Base-by-base conservation (phyloP, 257 asterid genomes). In the Solanum rostratum region DNA sequence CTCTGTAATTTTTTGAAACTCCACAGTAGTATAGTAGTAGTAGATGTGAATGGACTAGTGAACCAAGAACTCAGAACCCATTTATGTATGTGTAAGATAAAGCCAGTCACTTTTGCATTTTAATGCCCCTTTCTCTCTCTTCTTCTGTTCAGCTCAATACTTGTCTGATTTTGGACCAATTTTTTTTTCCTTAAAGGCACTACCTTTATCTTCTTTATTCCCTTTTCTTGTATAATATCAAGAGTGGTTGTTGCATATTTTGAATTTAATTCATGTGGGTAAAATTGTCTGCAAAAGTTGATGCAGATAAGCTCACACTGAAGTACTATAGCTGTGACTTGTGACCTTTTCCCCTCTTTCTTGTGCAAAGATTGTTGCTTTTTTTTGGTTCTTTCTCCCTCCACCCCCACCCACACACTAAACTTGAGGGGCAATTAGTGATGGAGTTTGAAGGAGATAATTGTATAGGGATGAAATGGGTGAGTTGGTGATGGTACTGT, bases 91-190 rank as follows among this genome's bases (percentile, higher is more conserved):
- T 59, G 68, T 46, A 62, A 73, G 80, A 74, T 74, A 87, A 76
- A 89, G 91, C 90, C 86, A 87, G 90, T 85, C 86, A 84, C 92
- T 91, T 93, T 92, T 90, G 89, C 92, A 88, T 89, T 91, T 89
- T 85, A 88, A 71, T 87, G 92, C 82, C 29, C 33, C 11, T 16
- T 46, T 45, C 81, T 74, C 59, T 74, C 81, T 74, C 81, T 74
- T 74, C 41, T 74, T 15, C 49, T 30, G 60, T 88, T 85, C 82
- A 68, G 54, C 62, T 84, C 27, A 86, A 15, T 82, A 10, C 86
- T 37, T 30, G 50, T 29, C 69, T 49, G 82, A 20, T 73, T 81
- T 83, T 73, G 52, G 65, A 79, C 65, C 33, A 74, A 20, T 84
- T 86, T 92, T 68, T 66, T 18, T 80, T 85, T n/a, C n/a, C 89